phyloP scores from a whole-genome alignment of 139 green algal genomes.

The Tetraselmis striata region DNA sequence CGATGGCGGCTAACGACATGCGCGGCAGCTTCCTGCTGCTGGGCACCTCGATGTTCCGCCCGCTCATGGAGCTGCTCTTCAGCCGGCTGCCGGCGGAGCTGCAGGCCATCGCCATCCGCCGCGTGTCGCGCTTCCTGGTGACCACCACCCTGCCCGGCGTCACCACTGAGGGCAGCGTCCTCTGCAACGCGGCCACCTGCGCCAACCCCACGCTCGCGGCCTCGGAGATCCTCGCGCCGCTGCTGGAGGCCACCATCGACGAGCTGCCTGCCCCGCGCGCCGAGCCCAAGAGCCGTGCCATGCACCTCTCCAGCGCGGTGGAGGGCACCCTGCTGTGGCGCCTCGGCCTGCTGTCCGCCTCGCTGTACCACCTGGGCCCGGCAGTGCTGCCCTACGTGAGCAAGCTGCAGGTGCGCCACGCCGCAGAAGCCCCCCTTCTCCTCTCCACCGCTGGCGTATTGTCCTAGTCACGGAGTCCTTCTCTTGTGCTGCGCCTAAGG shows the following conservation, averaged over 20 bases:
- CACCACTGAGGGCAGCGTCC: constrained; percentile 40
- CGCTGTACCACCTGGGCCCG: constrained; percentile 19
- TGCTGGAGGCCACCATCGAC: constrained; percentile 10
- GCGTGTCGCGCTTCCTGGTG: constrained; percentile 48
- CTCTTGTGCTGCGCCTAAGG: no score
- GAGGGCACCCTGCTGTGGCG: constrained; percentile 37
- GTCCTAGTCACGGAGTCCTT: no score
- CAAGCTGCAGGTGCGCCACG: neutral
- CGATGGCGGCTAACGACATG: neutral
- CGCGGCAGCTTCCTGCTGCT: constrained; percentile 49
- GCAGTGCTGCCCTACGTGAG: constrained; percentile 7
- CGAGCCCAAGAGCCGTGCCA: neutral
- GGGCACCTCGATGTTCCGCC: constrained; percentile 50
- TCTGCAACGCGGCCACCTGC: constrained; percentile 43
- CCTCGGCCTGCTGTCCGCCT: constrained; percentile 26
- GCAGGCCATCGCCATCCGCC: constrained; percentile 34
- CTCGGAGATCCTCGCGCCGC: neutral
- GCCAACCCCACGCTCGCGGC: constrained; percentile 25
- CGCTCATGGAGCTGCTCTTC: constrained; percentile 63
- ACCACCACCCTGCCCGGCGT: constrained; percentile 37
- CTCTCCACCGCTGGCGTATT: neutral
- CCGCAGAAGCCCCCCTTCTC: neutral
- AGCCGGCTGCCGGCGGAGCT: constrained; percentile 42
- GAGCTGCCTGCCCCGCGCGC: constrained; percentile 1
- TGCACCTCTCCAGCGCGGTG: neutral